Evolutionary conservation across 352 stramenopile genomes (phyloP).

Genomic region (Phytophthora aleatoria): DNA sequence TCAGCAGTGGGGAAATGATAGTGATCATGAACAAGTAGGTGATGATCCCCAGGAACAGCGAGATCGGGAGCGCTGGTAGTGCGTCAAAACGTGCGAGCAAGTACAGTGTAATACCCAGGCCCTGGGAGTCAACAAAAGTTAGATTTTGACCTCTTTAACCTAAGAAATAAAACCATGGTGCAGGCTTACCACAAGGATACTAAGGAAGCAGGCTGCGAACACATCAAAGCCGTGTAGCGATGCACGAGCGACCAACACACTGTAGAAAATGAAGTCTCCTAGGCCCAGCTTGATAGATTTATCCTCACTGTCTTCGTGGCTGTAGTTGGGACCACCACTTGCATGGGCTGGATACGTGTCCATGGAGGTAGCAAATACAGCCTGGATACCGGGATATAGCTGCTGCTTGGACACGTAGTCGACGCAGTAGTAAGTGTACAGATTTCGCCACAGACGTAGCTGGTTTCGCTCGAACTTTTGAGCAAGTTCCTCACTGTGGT

Average conservation of each 20-base stretch:
- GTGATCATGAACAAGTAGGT: conserved; percentile 47
- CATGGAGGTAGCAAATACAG: conserved; percentile 34
- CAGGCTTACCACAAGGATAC: conserved; percentile 88
- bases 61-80: conserved; percentile 95
- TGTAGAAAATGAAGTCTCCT: conserved; percentile 99
- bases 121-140: conserved; percentile 35
- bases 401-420: conserved; percentile 32
- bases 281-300: conserved; percentile 91
- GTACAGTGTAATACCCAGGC: conserved; percentile 91
- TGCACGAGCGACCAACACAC: conserved; percentile 94
- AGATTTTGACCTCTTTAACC: background rate
- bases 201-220: conserved; percentile 92
- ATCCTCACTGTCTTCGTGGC: conserved; percentile 38
- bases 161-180: background rate
- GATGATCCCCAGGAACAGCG: conserved; percentile 88
- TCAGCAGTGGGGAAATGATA: conserved; percentile 44
- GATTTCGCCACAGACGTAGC: conserved; percentile 44
- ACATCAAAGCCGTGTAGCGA: conserved; percentile 92
- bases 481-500: conserved; percentile 36
- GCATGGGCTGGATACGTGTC: conserved; percentile 24
- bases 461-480: conserved; percentile 40
- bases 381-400: conserved; percentile 38
- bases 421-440: conserved; percentile 56
- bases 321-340: conserved; percentile 20
- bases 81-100: conserved; percentile 93